Base-by-base conservation (phyloP, 352 stramenopile genomes). In the Discostella stelligera region DNA sequence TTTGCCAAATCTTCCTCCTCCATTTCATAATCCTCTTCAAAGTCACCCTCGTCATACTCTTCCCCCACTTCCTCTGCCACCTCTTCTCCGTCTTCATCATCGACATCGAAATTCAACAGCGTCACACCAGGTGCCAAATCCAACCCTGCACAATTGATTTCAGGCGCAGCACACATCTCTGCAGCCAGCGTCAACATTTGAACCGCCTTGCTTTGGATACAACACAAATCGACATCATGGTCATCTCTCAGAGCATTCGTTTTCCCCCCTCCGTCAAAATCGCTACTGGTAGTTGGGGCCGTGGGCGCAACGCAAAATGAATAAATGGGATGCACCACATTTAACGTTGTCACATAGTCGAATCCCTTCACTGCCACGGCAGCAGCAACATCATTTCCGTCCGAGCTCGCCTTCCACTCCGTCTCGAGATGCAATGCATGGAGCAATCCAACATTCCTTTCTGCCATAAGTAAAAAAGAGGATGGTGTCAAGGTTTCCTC, bases 301-400 rank as follows among this genome's bases (percentile, higher is more conserved):
- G 54, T 55, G 25, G 65, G 79, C 6, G 76, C 62, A 4, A 89
- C 71, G 41, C 61, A 82, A 66, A 77, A 84, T 8, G 83, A 89
- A 61, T 87, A 88, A 16, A 85, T 72, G 9, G 86, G 82, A 84
- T 90, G 72, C 11, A 87, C 72, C 8, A 85, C 71, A 10, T 78
- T 71, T 66, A 92, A 86, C 10, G 83, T 82, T 11, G 85, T 85
- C 18, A 92, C 68, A 69, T 89, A 91, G 60, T 92, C 80, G 55
- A 84, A 85, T 37, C 85, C 84, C 32, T 71, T 80, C 13, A 82
- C 61, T 27, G 48, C 66, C 21, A 71, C 76, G 14, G 50, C 37
- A 8, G 32, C 44, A 55, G 20, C 20, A 2, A 9, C 27, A 20
- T 10, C 48, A 23, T 16, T 49, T 25, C 32, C 21, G 37, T 64